Conservation (phyloP, 1,284 basidiomycete species). For the Rhodotorula sp. region DNA sequence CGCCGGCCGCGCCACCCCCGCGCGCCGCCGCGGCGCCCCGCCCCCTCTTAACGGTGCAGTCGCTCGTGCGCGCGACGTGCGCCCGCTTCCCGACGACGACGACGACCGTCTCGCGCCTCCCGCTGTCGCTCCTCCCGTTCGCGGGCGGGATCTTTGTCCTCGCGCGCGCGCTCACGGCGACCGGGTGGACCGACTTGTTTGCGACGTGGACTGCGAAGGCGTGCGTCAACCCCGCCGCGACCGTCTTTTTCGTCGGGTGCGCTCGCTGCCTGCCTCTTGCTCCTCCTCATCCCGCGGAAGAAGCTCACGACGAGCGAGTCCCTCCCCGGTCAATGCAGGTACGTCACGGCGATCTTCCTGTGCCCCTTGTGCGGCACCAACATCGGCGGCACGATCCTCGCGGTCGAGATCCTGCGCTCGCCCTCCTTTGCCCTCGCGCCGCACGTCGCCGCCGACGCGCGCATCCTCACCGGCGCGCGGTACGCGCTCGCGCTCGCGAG, state of each 20-base stretch:
- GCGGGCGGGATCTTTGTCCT: conserved; percentile 95
- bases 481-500: conserved; percentile 74
- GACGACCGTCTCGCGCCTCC: conserved; percentile 69
- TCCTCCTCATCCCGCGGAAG: too few species aligned
- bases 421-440: conserved; percentile 34
- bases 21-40: not conserved
- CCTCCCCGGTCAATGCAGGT: conserved; percentile 7
- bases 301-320: not conserved
- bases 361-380: conserved; percentile 73
- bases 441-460: conserved; percentile 47
- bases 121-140: conserved; percentile 82
- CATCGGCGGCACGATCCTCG: conserved; percentile 91
- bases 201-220: conserved; percentile 64
- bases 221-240: conserved; percentile 58
- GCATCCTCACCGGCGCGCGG: conserved; percentile 50
- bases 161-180: conserved; percentile 76
- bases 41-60: conserved; percentile 5
- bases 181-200: conserved; percentile 91
- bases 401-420: conserved; percentile 63
- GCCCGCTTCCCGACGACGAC: conserved; percentile 71
- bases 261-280: not conserved
- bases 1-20: not conserved
- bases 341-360: conserved; percentile 34
- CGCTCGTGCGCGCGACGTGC: conserved; percentile 38
- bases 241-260: conserved; percentile 54